Base-by-base conservation (phyloP, 2,329 filamentous ascomycete species). In the Ascochyta lentis region DNA sequence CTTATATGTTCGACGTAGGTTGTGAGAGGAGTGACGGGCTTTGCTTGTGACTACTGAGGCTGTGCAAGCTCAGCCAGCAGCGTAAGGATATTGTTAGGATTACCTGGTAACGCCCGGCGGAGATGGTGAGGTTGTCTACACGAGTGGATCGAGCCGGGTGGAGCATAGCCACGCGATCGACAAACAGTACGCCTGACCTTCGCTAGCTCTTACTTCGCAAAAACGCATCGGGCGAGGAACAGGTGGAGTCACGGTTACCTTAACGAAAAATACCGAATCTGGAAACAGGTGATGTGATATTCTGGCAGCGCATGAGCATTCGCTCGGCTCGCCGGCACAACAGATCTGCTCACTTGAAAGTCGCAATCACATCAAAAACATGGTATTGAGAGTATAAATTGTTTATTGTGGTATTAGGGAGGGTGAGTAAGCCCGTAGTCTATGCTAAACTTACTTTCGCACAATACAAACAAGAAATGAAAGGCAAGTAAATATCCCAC, bases 81-180 rank as follows among this genome's bases (percentile, higher is more conserved):
- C 6, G 33, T n/a, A 6, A 10, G 33, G 33, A n/a, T 31, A 31
- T 31, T 13, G 29, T 13, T 13, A 35, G 33, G 33, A 35, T 8
- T 19, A 10, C 7, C 12, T 6, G 37, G 37, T 13, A 5, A 5
- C 10, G 22, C 37, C 19, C 12, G 37, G 37, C 12, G 37, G 37
- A 39, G 37, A 16, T 23, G 37, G 16, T 23, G 41, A 9, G 38
- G 40, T 45, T 44, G 42, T 41, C 19, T 41, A 19, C 27, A 23
- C 12, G 27, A 41, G 35, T 53, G 35, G 49, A 46, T 35, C 29
- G 15, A 23, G 29, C 22, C 23, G 13, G 43, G 43, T 42, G 43
- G 43, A 37, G 43, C 50, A 47, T 37, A 47, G 43, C 50, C 50
- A 53, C 50, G 24, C 43, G 43, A 53, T 53, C 43, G 43, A 29